Conservation (phyloP, 2,329 filamentous ascomycete species). For the Fusarium anthophilum region DNA sequence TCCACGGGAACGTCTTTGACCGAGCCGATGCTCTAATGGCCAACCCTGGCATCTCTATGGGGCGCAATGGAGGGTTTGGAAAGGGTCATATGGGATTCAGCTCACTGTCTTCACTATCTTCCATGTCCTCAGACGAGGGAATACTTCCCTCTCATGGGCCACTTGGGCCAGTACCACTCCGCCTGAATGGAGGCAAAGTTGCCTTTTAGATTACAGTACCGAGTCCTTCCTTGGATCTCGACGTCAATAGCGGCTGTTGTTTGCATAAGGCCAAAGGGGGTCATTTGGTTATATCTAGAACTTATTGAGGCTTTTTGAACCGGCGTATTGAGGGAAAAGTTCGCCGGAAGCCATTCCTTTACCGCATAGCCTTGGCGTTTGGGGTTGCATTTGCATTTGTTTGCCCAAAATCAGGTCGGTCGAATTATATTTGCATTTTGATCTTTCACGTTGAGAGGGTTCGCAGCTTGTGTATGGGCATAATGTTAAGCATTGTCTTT, state of each 20-base stretch:
- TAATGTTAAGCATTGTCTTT: conserved; percentile 27
- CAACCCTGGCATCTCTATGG: conserved; percentile 67
- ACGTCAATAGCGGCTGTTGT: conserved; percentile 9
- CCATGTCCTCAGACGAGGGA: conserved; percentile 53
- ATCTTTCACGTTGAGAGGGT: conserved; percentile 15
- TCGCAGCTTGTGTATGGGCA: conserved; percentile 22
- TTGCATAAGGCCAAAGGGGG: conserved; percentile 30
- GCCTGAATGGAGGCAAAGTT: conserved; percentile 52
- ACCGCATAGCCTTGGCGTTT: conserved; percentile 43
- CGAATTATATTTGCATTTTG: conserved; percentile 36
- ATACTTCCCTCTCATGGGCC: conserved; percentile 47
- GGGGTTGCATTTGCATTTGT: conserved; percentile 27
- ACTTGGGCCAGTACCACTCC: conserved; percentile 46
- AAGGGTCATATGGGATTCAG: conserved; percentile 52
- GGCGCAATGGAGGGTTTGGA: conserved; percentile 59
- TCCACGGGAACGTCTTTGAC: conserved; percentile 68
- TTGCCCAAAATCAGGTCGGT: conserved; percentile 14
- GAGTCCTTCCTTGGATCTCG: conserved; percentile 23
- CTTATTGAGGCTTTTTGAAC: conserved; percentile 27
- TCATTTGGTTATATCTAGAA: conserved; percentile 15
- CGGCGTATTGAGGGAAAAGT: conserved; percentile 24
- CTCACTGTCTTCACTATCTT: conserved; percentile 53
- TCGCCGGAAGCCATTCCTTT: conserved; percentile 37
- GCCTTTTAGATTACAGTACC: conserved; percentile 44
- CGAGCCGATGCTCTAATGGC: conserved; percentile 67